Conservation (phyloP, 139 green algal genomes). For the Micractinium conductrix region DNA sequence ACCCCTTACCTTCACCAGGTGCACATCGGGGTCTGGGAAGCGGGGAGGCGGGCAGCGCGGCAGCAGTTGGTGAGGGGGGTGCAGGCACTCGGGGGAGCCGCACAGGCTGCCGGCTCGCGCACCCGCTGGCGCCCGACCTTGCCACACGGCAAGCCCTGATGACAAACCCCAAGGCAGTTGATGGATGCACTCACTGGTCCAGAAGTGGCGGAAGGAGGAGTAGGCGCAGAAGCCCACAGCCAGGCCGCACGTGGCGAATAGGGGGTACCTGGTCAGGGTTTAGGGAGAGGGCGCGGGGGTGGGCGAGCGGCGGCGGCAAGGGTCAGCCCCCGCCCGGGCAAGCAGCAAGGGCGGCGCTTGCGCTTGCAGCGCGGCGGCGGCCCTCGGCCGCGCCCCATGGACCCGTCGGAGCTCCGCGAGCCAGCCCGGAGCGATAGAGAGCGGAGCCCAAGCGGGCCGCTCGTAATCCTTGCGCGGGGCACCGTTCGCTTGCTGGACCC, state of each 20-base stretch:
- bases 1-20: no score
- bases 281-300: not conserved
- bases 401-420: not conserved
- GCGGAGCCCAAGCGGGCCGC: not conserved
- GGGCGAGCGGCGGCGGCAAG: not conserved
- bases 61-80: not conserved
- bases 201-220: not conserved
- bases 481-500: not conserved
- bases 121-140: no score
- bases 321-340: not conserved
- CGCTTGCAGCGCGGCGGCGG: not conserved
- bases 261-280: constrained; percentile 13
- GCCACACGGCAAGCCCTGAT: not conserved
- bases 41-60: not conserved
- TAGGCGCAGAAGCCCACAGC: not conserved
- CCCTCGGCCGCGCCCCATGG: not conserved
- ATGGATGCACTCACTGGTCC: not conserved
- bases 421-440: not conserved
- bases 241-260: not conserved
- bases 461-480: not conserved
- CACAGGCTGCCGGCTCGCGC: not conserved
- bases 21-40: not conserved
- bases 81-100: not conserved
- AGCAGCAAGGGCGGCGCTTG: not conserved
- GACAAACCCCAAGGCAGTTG: no score